Evolutionary conservation across 768 basidiomycete genomes (phyloP), one percentile per base, ranked within the genome.

Genomic region (Calocera cornea): DNA sequence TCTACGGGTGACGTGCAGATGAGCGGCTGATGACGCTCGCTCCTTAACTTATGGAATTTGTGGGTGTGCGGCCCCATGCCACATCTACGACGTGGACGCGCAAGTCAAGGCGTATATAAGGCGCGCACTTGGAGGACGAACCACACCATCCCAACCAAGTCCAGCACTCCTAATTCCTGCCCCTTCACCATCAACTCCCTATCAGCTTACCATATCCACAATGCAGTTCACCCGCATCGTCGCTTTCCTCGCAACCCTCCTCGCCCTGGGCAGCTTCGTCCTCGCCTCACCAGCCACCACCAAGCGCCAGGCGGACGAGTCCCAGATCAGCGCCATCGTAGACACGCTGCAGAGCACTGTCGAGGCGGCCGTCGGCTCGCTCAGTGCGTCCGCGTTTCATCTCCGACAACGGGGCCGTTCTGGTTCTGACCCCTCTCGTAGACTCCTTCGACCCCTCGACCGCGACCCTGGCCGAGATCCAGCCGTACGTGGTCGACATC

Each of bases 331-430:
- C 54, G 11, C 54, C 11, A 60, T 60, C 54, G 31, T 60, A 10
- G 54, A 60, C 31, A 60, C 54, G 31, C 54, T 60, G 31, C 54
- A 60, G 54, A 60, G 54, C 54, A 29, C 54, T 2, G 54, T 60
- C 54, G 54, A 60, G 54, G 7, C 54, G 7, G 54, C 54, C 31
- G 54, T 60, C 54, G 31, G 54, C 54, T 60, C 54, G 14, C 27
- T 60, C 14, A 60, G 54, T 60, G 54, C 54, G 54, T 60, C 49
- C 24, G 10, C 49, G 10, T 16, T 29, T 27, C 31, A 11, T 33
- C 54, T n/a, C 49, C 8, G 10, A 11, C 12, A 11, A 33, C 10
- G 14, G 14, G 2, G 27, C 22, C 31, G 7, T 27, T 2, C 54
- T 33, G 27, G 2, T 60, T 11, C 27, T 60, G 31, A 60, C 8